Conservation (phyloP, 2,329 filamentous ascomycete genomes). For the Aphanoascus verrucosus region DNA sequence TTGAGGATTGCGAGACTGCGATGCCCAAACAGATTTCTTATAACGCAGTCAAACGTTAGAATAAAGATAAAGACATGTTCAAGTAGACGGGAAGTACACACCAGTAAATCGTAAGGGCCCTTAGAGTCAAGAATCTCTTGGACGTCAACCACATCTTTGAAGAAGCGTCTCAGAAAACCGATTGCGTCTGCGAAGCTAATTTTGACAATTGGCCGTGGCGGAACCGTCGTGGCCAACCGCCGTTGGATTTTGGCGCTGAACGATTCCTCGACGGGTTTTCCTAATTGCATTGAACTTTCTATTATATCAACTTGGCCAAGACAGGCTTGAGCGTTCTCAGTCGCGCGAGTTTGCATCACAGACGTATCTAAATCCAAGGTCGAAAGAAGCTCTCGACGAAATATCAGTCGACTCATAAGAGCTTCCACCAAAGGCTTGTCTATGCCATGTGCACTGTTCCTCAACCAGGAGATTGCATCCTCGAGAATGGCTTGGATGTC, state of each 20-base stretch:
- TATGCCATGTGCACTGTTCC: constrained; percentile 26
- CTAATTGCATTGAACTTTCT: constrained; percentile 50
- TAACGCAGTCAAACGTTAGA: constrained; percentile 8
- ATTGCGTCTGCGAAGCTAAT: constrained; percentile 62
- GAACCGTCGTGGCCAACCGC: constrained; percentile 85
- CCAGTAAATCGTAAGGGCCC: constrained; percentile 59
- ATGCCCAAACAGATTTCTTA: constrained; percentile 12
- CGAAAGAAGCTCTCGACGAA: constrained; percentile 46
- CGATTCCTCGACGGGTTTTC: constrained; percentile 57
- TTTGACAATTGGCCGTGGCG: constrained; percentile 78
- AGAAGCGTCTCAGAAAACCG: constrained; percentile 57
- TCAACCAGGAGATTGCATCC: constrained; percentile 45
- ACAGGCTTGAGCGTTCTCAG: constrained; percentile 25
- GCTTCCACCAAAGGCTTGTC: constrained; percentile 40
- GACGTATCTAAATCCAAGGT: constrained; percentile 31
- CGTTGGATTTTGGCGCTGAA: constrained; percentile 87
- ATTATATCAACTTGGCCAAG: constrained; percentile 44
- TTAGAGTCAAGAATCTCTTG: constrained; percentile 56
- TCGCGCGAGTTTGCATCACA: constrained; percentile 24
- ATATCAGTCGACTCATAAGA: constrained; percentile 53
- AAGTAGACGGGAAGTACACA: constrained; percentile 31
- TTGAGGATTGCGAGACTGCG: constrained; percentile 58
- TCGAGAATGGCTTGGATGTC: constrained; percentile 48
- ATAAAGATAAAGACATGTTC: constrained; percentile 1
- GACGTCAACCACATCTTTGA: constrained; percentile 59